Evolutionary conservation across 1,139 yeast species (phyloP), one percentile per base, ranked within the genome.

Genomic region (Geotrichum carabidarum): DNA sequence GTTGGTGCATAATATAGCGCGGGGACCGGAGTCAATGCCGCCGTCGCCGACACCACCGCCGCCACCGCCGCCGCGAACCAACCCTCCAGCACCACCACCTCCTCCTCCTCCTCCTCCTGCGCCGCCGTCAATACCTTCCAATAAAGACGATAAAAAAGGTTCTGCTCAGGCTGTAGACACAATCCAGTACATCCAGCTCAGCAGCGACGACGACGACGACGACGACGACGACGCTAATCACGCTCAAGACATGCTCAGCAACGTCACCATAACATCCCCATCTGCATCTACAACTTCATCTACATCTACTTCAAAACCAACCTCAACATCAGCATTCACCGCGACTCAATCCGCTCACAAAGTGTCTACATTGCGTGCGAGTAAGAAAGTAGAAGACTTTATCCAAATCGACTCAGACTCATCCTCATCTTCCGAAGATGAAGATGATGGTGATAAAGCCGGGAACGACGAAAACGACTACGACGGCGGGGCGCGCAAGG

Each of bases 1-100:
- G 45, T 72, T 78, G 58, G 88, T 86, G 1, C 70, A 72, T 8
- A 87, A 55, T 40, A 52, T 55, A 43, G 54, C 55, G 14, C 51
- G 38, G 30, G 51, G 43, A 11, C 44, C 44, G 12, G 30, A 44
- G 11, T 9, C 17, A 17, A 12, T 18, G 7, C 9, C 38, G 18
- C 27, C 38, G 5, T 31, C 47, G 7, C 27, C 38, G 8, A 15
- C 36, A 4, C 12, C 46, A 18, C 30, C 46, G 36, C 47, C 30
- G 4, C 37, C 37, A 14, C 47, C 47, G 6, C 47, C 47, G 9
- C 44, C 44, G 17, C 18, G 11, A 9, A 4, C 11, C 11, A 38
- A 38, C 15, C 17, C 40, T 36, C n/a, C 38, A 36, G 7, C 38
- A 36, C n/a, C 38, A 7, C 11, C 11, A 11, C 35, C 35, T 32